A percentile compares a stretch with the other conserved stretches of the same genome.
These are phyloP conservation scores for Hortaea sp. DNA, from an alignment of 2,329 filamentous ascomycete species.

Conservation along the genomic window DNA sequence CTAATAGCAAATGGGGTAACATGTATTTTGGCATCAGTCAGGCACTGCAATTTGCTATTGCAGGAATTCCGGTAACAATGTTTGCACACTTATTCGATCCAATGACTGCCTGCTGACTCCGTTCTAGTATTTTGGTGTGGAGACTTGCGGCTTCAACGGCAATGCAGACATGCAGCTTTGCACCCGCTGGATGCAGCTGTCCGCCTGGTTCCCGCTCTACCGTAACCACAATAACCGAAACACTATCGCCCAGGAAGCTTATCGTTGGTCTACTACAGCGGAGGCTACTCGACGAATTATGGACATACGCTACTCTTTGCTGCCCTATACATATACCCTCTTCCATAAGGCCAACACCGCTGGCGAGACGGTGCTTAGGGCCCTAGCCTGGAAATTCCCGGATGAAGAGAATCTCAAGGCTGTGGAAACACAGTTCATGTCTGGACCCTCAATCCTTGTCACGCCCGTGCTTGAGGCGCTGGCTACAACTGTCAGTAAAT, in stretches of 20 bases:
- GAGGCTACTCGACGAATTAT: constrained; percentile 18
- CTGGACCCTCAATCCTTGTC: constrained; percentile 15
- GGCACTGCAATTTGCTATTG: constrained; percentile 16
- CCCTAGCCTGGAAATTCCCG: constrained; percentile 19
- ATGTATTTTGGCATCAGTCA: constrained; percentile 20
- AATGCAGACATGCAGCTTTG: constrained; percentile 22
- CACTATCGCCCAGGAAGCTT: constrained; percentile 20
- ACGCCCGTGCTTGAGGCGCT: constrained; percentile 16
- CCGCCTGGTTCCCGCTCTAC: constrained; percentile 18
- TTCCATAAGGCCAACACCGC: constrained; percentile 16
- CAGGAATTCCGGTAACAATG: constrained; percentile 13
- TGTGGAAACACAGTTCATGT: constrained; percentile 21
- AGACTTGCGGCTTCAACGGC: constrained; percentile 21
- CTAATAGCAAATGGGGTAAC: constrained; percentile 15
- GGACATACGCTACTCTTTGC: constrained; percentile 18
- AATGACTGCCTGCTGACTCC: too few relatives aligned
- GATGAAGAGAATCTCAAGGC: constrained; percentile 14
- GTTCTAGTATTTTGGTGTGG: constrained; percentile 14
- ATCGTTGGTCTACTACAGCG: constrained; percentile 17
- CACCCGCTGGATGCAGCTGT: constrained; percentile 16
- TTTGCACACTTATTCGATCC: too few relatives aligned
- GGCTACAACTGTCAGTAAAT: constrained; percentile 24
- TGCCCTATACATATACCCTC: constrained; percentile 20
- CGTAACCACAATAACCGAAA: constrained; percentile 19
- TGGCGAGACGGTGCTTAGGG: constrained; percentile 16